Base-by-base conservation (phyloP, 768 basidiomycete species). In the Tulasnella sp. region DNA sequence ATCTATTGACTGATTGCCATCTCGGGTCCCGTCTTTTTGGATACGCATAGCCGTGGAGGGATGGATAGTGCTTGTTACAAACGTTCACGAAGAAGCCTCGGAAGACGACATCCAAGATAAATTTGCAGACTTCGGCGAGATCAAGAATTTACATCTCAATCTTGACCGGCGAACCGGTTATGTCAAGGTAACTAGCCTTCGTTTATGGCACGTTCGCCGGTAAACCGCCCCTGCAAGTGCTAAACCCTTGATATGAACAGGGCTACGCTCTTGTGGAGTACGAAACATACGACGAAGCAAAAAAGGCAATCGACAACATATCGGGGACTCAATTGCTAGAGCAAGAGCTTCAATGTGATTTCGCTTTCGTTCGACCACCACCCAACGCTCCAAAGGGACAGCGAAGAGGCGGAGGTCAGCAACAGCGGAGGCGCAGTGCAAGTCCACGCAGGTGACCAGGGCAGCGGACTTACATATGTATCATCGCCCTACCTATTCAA, bases 221-320 rank as follows among this genome's bases (percentile, higher is more conserved):
- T n/a, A n/a, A n/a, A n/a, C 32, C 24, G 7, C 48, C 45, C 50
- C 29, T 4, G 15, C 29, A 15, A 19, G 27, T 21, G 29, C 24
- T 59, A n/a, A 29, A 50, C 34, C 21, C 23, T 43, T 29, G 52
- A 51, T 15, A 53, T 42, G 38, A 41, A n/a, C 67, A 98, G 95
- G 96, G 96, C 44, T 99, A 99, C 74, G 95, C 94, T 3, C 75
- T 99, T 56, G 90, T 99, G 52, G 96, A 99, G 72, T 99, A 97
- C 70, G 92, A 94, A 68, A 94, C 91, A 4, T 86, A 89, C 82
- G 78, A 84, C 10, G 94, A 98, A 62, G 96, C 96, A 1, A 90
- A 96, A 67, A 82, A 83, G 26, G 96, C 96, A 17, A 95, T 99
- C 63, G 87, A 92, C 59, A 85, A 85, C 48, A 92, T 93, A 24